Evolutionary conservation across 208 protist genomes (phyloP), one percentile per base, ranked within the genome.

Genomic region (Acanthamoeba castellanii): DNA sequence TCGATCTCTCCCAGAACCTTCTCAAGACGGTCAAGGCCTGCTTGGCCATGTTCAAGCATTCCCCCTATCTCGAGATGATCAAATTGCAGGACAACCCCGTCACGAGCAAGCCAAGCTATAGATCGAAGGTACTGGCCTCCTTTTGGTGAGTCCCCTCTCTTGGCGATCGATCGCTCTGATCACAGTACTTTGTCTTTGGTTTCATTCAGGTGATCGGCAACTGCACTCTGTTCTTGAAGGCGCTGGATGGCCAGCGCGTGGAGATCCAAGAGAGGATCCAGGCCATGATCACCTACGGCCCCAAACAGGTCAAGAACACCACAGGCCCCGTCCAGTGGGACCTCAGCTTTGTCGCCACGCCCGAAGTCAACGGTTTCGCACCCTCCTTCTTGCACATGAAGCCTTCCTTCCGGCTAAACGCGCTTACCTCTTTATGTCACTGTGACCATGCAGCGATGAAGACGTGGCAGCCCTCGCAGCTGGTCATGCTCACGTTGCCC

Each of bases 401-500:
- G 11, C 76, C 34, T 87, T 45, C 78, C 16, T 59, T 11, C 47
- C 47, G 25, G 30, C 47, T 3, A 57, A 87, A 37, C 3, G 25
- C 27, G 66, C 14, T 37, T 8, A n/a, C 20, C 66, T n/a, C n/a
- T n/a, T 55, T 5, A 6, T 84, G 37, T 0, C 74, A 9, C 9
- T 55, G 3, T 84, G 20, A 9, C 74, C 18, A 32, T 55, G 74
- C 47, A 87, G 87, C 87, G 66, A 92, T 92, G 87, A 92, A 70
- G 47, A 55, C 87, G 27, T 92, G 87, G 87, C 87, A 92, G 66
- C 59, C 87, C 20, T 45, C 57, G 87, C 57, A 76, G 34, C 16
- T 92, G 13, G 87, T 92, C 61, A 92, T 92, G 90, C 70, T 94
- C n/a, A 34, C 64, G 47, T 42, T 94, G 64, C 64, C 70, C 47